phyloP scores from a whole-genome alignment of 2,329 filamentous ascomycete genomes.

The Ustulina deusta region DNA sequence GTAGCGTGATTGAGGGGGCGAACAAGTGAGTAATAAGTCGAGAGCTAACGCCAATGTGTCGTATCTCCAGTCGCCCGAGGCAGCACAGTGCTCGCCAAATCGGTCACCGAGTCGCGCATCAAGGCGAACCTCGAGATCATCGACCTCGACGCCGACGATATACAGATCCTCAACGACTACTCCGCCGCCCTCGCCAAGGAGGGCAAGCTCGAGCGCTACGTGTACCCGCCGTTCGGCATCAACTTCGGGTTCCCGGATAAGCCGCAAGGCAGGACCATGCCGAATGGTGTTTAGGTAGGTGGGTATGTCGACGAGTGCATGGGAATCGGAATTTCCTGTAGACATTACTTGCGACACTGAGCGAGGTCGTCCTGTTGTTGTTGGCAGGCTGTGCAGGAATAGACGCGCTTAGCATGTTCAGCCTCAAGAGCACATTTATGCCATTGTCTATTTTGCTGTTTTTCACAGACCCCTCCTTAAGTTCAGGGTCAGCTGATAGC shows the following conservation, averaged over 20 bases:
- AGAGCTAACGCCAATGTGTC: not conserved
- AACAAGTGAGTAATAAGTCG: not conserved
- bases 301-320: not conserved
- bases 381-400: not conserved
- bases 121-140: slow-evolving; percentile 76
- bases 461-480: too few species aligned
- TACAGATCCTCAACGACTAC: slow-evolving; percentile 68
- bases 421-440: not conserved
- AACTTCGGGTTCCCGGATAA: slow-evolving; percentile 81
- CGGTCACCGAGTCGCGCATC: slow-evolving; percentile 75
- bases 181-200: slow-evolving; percentile 62
- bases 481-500: not conserved
- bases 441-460: not conserved
- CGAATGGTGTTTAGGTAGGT: slow-evolving; percentile 43
- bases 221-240: slow-evolving; percentile 76
- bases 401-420: slow-evolving; percentile 9
- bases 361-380: not conserved
- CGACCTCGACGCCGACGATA: slow-evolving; percentile 72
- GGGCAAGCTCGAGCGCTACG: slow-evolving; percentile 69
- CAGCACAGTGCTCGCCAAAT: slow-evolving; percentile 79
- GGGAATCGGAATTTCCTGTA: not conserved
- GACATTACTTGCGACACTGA: not conserved
- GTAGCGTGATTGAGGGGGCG: not conserved
- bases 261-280: slow-evolving; percentile 50
- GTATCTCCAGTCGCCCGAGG: slow-evolving; percentile 70